Conservation (phyloP, 345 rosid species). For the Theobroma cacao region DNA sequence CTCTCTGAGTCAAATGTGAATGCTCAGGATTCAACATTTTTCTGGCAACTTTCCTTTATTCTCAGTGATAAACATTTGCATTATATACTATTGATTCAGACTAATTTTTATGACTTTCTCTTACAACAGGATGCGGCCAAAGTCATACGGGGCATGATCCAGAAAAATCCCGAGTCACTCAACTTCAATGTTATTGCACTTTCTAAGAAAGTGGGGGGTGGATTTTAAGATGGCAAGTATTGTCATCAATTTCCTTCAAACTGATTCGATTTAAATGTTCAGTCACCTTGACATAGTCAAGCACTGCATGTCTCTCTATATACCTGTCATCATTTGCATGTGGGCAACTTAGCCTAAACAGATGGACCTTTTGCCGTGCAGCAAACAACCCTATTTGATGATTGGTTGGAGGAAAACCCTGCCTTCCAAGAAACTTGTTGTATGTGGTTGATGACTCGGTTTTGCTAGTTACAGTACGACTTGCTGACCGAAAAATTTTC, state of each 20-base stretch:
- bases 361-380: neutral
- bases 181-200: constrained; percentile 86
- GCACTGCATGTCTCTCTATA: neutral
- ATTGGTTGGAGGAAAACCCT: neutral
- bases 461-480: neutral
- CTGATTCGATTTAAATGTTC: neutral
- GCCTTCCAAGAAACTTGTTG: neutral
- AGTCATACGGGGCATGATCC: constrained; percentile 68
- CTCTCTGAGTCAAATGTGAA: neutral
- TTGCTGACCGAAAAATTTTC: neutral
- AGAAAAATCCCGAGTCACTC: constrained; percentile 71
- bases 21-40: neutral
- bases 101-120: neutral
- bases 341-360: neutral
- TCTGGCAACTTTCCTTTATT: neutral
- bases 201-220: constrained; percentile 37
- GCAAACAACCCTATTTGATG: neutral
- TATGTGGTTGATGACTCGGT: neutral
- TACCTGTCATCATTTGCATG: neutral
- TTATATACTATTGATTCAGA: too few relatives aligned
- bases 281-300: neutral
- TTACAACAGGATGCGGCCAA: constrained; percentile 68
- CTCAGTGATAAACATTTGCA: neutral
- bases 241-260: neutral
- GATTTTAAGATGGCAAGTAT: neutral